A percentile compares a stretch with the other conserved stretches of the same genome.
These are phyloP conservation scores for Hypoxylon sp. DNA, from an alignment of 2,329 filamentous ascomycete species.

Conservation along the genomic window DNA sequence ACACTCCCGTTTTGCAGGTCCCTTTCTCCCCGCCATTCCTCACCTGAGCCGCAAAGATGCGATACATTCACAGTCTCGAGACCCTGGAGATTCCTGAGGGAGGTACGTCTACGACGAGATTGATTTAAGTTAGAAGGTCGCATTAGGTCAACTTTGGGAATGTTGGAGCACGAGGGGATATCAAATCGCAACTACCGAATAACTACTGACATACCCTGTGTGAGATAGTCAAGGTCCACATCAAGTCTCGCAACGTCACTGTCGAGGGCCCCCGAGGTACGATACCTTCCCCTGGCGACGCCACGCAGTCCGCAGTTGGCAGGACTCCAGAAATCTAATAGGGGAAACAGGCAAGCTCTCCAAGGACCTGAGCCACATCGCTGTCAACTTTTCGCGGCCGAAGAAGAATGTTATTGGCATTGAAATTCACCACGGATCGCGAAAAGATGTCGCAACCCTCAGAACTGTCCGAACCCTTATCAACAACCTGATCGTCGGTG, in stretches of 20 bases:
- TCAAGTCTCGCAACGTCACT: conserved; percentile 96
- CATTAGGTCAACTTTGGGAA: conserved; percentile 5
- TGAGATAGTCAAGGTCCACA: conserved; percentile 89
- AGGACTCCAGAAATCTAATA: conserved; percentile 47
- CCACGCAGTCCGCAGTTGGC: conserved; percentile 1
- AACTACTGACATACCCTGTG: conserved; percentile 54
- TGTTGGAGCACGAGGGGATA: conserved; percentile 8
- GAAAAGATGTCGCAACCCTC: conserved; percentile 98
- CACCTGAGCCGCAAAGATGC: conserved; percentile 82
- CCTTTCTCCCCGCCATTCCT: conserved; percentile 56
- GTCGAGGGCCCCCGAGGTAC: conserved; percentile 96
- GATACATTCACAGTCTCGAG: conserved; percentile 99
- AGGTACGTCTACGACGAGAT: conserved; percentile 72
- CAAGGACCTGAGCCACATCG: conserved; percentile 96
- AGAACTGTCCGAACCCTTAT: conserved; percentile 98
- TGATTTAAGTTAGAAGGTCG: conserved; percentile 13
- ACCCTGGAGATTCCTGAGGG: conserved; percentile 94
- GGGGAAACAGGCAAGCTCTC: conserved; percentile 81
- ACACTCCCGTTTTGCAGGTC: conserved; percentile 40
- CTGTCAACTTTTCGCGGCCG: conserved; percentile 93
- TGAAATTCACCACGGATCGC: conserved; percentile 97
- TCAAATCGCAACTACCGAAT: conserved; percentile 18
- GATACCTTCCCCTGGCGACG: conserved; percentile 46
- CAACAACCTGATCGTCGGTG: conserved; percentile 98
- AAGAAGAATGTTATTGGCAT: conserved; percentile 91